phyloP scores from a whole-genome alignment of 805 yeast genomes.

The Wickerhamiella parazyma region DNA sequence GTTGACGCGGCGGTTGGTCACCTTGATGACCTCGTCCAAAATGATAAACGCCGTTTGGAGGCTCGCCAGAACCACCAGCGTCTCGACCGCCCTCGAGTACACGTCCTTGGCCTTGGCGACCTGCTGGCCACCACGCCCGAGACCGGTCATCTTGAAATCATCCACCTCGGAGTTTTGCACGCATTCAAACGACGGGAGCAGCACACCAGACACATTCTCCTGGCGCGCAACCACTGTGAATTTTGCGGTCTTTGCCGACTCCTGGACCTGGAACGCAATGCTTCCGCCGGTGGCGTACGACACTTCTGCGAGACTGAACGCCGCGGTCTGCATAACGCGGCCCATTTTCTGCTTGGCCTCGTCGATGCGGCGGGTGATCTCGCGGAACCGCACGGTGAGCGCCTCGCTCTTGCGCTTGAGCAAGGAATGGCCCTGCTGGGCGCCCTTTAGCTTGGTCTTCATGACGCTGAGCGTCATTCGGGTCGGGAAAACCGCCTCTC shows the following conservation, averaged over 20 bases:
- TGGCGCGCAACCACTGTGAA: constrained; percentile 84
- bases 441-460: constrained; percentile 94
- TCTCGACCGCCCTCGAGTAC: constrained; percentile 92
- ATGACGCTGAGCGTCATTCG: constrained; percentile 92
- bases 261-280: constrained; percentile 91
- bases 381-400: constrained; percentile 88
- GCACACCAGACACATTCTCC: constrained; percentile 93
- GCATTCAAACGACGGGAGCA: constrained; percentile 82
- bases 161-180: constrained; percentile 72
- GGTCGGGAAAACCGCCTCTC: constrained; percentile 95
- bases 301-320: constrained; percentile 93
- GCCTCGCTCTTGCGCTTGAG: constrained; percentile 95
- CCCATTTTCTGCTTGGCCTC: constrained; percentile 97
- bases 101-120: constrained; percentile 88
- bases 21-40: constrained; percentile 93
- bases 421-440: constrained; percentile 88
- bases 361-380: constrained; percentile 84
- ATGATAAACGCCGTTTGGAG: constrained; percentile 94
- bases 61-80: constrained; percentile 88
- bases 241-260: constrained; percentile 74
- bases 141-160: constrained; percentile 91
- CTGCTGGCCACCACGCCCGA: constrained; percentile 98
- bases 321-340: constrained; percentile 94
- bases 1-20: constrained; percentile 94
- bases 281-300: constrained; percentile 96